Evolutionary conservation across 768 basidiomycete species (phyloP), one percentile per base, ranked within the genome.

Genomic region (Guyanaporus albipodus): DNA sequence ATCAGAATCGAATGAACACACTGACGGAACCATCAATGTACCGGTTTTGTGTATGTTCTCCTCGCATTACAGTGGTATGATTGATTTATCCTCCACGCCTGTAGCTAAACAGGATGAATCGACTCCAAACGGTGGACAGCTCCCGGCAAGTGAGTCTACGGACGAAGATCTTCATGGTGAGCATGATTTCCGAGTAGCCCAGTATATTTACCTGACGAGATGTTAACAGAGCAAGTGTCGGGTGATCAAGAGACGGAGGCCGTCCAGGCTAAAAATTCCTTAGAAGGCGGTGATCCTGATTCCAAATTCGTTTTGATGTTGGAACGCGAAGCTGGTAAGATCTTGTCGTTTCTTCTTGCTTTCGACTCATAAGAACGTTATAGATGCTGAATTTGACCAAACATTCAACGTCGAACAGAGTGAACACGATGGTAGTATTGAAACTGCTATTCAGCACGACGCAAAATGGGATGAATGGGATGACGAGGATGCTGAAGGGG

Each of bases 401-500:
- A 52, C 54, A 42, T 61, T 52, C 39, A 49, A 26, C n/a, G 18
- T 48, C 29, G 47, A 52, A 38, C 47, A 52, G 28, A 59, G 21
- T 5, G 49, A 46, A 50, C 52, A 58, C 28, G 45, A 52, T 48
- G 39, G 46, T 46, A 54, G 47, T 42, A 40, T 54, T 38, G 62
- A 55, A 47, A 45, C 38, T 19, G 12, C 44, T 12, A 52, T 53
- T 18, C 54, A 39, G 22, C 48, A 54, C 15, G 52, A 57, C 2
- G 49, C 49, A 18, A 45, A 43, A 2, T 68, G 64, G 67, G 63
- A 67, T 22, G 60, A 64, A 22, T 67, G 66, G 54, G 51, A 59
- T 31, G 60, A 67, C 23, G 55, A 62, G 12, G 72, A 72, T 37
- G 75, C 67, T n/a, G 77, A 76, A 46, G 75, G 68, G 29, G 79